Percentiles rank a stretch among this genome's conserved stretches.
These are phyloP conservation scores for Juglanconis oblonga DNA, from an alignment of 2,329 filamentous ascomycete species.

Conservation along the genomic window DNA sequence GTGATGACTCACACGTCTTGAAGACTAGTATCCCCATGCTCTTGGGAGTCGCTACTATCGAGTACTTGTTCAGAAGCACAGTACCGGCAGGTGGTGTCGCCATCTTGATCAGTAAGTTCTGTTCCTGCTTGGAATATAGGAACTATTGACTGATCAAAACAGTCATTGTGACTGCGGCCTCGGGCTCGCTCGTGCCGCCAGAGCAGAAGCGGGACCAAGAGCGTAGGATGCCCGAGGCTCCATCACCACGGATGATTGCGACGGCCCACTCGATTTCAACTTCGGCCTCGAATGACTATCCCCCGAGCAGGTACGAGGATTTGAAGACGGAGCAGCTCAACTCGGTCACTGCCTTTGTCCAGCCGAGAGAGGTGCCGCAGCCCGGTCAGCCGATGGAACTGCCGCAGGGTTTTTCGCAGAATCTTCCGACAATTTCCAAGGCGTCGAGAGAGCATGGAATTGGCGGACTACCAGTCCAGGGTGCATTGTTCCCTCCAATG, in stretches of 20 bases:
- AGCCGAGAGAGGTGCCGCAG: constrained; percentile 28
- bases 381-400: constrained; percentile 14
- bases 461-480: constrained; percentile 37
- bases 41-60: constrained; percentile 42
- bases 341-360: constrained; percentile 35
- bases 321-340: constrained; percentile 40
- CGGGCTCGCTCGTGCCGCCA: constrained; percentile 29
- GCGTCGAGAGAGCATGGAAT: constrained; percentile 34
- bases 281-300: constrained; percentile 38
- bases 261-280: constrained; percentile 39
- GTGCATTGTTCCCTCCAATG: constrained; percentile 41
- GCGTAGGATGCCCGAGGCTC: constrained; percentile 36
- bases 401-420: constrained; percentile 15
- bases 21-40: constrained; percentile 52
- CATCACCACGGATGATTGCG: constrained; percentile 34
- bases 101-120: constrained; percentile 44
- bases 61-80: constrained; percentile 44
- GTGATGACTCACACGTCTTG: constrained; percentile 18
- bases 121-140: not conserved
- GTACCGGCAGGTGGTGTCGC: constrained; percentile 50
- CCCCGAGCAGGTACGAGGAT: constrained; percentile 47
- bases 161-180: constrained; percentile 40
- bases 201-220: constrained; percentile 25
- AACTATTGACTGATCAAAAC: not conserved
- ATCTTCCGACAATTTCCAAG: constrained; percentile 36